Evolutionary conservation across 192 early-diverging fungal species (phyloP), one percentile per base, ranked within the genome.

Genomic region (Thoreauomyces humboldtii): DNA sequence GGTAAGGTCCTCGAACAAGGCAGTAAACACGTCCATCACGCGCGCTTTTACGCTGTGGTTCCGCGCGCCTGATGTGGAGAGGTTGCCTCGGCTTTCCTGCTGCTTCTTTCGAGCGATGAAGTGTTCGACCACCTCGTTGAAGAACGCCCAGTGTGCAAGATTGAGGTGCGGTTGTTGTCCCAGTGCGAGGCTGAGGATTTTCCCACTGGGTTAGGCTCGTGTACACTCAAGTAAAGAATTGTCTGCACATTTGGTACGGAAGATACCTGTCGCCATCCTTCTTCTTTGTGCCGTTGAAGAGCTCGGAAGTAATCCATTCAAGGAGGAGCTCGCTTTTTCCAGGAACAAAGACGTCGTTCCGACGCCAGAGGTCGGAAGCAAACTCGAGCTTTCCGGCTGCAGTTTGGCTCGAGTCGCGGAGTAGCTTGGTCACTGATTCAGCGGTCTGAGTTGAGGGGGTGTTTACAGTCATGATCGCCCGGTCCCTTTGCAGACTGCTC

Each of bases 381-480:
- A 64, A 63, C 2, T 17, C 54, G 17, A 70, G 38, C 54, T 51
- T 44, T 53, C 56, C 33, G 17, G 41, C 0, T 37, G 61, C 24
- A 17, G 25, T 41, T 12, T 5, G 25, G 17, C n/a, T 24, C 12
- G 59, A 14, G 19, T 59, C 1, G 5, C 67, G 25, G 7, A 69
- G 67, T 9, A 44, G n/a, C 32, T 48, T 61, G 36, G 67, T 69
- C 48, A 62, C 59, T 1, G 67, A 22, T 41, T 69, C 67, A 7
- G 57, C 57, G 0, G 65, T 25, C 24, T 52, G 50, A n/a, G n/a
- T n/a, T n/a, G n/a, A n/a, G n/a, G n/a, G n/a, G n/a, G n/a, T n/a
- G n/a, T n/a, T n/a, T n/a, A n/a, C n/a, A n/a, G n/a, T n/a, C n/a
- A n/a, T n/a, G n/a, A n/a, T n/a, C n/a, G n/a, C n/a, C n/a, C n/a